Percentiles rank a stretch among this genome's conserved stretches.
Conservation (phyloP, 2,329 filamentous ascomycete genomes). For the Scortechinia acanthostroma region DNA sequence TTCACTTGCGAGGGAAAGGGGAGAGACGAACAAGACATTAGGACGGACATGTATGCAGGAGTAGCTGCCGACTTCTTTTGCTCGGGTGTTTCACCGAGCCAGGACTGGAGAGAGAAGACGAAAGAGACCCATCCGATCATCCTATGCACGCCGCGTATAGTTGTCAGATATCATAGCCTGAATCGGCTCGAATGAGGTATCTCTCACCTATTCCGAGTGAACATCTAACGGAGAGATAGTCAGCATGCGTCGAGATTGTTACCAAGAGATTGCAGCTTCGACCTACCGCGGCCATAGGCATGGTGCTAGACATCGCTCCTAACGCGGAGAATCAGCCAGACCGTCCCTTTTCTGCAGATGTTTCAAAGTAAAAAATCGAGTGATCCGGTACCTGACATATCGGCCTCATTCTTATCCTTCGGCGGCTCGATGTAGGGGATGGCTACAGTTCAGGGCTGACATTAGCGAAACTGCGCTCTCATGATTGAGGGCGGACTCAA, state of each 20-base stretch:
- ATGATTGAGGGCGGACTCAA: too few species aligned
- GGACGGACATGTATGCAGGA: slow-evolving; percentile 2
- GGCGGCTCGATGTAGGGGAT: slow-evolving; percentile 58
- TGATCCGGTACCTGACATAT: slow-evolving; percentile 43
- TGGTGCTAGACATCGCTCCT: slow-evolving; percentile 44
- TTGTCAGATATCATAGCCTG: neutral
- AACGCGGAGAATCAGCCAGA: too few species aligned
- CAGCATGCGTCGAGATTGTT: slow-evolving; percentile 6
- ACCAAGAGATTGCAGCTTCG: slow-evolving; percentile 18
- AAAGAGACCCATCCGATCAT: slow-evolving; percentile 53
- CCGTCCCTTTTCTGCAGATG: too few species aligned
- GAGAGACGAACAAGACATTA: neutral
- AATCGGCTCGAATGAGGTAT: slow-evolving; percentile 18
- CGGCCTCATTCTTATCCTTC: slow-evolving; percentile 43
- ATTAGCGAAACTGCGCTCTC: too few species aligned
- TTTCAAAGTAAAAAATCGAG: too few species aligned
- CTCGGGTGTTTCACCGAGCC: slow-evolving; percentile 35
- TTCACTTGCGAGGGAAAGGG: neutral
- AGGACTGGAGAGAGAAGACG: slow-evolving; percentile 34
- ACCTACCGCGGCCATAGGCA: slow-evolving; percentile 62
- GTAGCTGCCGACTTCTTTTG: slow-evolving; percentile 16
- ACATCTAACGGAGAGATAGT: slow-evolving; percentile 40
- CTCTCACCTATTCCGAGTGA: slow-evolving; percentile 59
- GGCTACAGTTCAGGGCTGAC: too few species aligned
- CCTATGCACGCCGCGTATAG: slow-evolving; percentile 22